Percentiles rank a stretch among this genome's conserved stretches.
phyloP scores from a whole-genome alignment of 805 yeast species.

The Hanseniaspora osmophila region DNA sequence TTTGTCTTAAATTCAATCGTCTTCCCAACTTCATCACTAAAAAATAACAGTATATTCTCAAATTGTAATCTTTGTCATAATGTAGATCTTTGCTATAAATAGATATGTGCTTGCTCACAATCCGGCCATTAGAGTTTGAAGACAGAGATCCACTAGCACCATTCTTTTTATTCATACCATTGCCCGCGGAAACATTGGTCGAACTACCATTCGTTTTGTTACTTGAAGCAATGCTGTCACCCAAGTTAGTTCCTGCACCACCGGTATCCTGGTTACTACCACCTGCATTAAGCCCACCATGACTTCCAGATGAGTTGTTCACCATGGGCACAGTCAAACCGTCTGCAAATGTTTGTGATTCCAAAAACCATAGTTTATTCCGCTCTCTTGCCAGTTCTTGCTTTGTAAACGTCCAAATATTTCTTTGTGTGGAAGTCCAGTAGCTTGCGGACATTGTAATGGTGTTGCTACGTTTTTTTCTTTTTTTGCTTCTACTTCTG shows the following conservation, averaged over 20 bases:
- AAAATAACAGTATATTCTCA: conserved; percentile 69
- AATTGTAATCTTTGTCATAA: conserved; percentile 37
- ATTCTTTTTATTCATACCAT: too few relatives aligned
- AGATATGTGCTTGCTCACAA: conserved; percentile 27
- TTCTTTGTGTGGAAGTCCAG: conserved; percentile 75
- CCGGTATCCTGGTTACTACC: background rate
- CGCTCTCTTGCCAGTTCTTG: conserved; percentile 37
- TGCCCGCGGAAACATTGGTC: background rate
- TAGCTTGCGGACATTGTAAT: conserved; percentile 58
- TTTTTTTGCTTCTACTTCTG: background rate
- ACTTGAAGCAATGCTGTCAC: background rate
- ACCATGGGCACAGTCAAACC: conserved; percentile 24
- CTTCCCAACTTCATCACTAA: conserved; percentile 66
- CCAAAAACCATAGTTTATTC: conserved; percentile 27
- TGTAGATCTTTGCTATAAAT: conserved; percentile 28
- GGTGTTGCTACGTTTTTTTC: background rate
- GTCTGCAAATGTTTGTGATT: conserved; percentile 22
- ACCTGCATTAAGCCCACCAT: conserved; percentile 3
- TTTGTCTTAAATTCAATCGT: conserved; percentile 61
- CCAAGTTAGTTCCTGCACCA: conserved; percentile 1
- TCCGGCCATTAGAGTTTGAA: conserved; percentile 1
- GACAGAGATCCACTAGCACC: too few relatives aligned
- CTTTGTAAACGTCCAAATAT: conserved; percentile 67
- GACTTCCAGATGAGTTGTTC: conserved; percentile 10
- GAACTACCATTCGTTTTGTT: background rate